A percentile compares a stretch with the other conserved stretches of the same genome.
phyloP scores from a whole-genome alignment of 2,329 filamentous ascomycete genomes.

The Phyllosticta citribraziliensis region DNA sequence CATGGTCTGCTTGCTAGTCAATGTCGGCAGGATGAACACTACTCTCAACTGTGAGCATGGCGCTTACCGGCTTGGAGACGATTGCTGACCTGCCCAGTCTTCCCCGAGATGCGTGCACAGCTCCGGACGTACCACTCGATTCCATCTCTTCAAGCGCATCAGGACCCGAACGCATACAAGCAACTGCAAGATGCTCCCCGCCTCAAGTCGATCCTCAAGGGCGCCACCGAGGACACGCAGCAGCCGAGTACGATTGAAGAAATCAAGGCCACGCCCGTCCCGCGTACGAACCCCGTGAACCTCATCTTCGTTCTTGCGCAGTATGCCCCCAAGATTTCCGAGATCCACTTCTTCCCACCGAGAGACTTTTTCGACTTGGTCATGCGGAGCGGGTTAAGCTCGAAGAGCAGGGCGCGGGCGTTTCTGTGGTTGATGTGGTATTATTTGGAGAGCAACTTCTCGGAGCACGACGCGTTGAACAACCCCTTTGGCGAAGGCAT shows the following conservation, averaged over 20 bases:
- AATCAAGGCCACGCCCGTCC: conserved; percentile 58
- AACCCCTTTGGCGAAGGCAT: conserved; percentile 75
- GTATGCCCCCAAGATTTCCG: conserved; percentile 82
- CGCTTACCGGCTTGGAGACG: conserved; percentile 7
- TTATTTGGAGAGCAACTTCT: conserved; percentile 93
- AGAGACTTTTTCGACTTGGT: conserved; percentile 94
- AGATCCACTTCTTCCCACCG: conserved; percentile 76
- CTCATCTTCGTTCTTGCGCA: conserved; percentile 91
- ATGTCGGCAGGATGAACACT: conserved; percentile 97
- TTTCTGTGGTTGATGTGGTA: conserved; percentile 99
- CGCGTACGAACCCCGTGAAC: conserved; percentile 94
- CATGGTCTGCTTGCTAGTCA: conserved; percentile 96
- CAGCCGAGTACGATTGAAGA: conserved; percentile 79
- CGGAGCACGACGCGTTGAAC: conserved; percentile 71
- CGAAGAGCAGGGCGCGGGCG: conserved; percentile 70
- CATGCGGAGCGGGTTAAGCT: conserved; percentile 79
- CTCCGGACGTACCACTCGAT: conserved; percentile 97
- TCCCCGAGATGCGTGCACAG: conserved; percentile 97
- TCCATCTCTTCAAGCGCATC: conserved; percentile 85
- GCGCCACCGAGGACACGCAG: conserved; percentile 80
- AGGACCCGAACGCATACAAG: conserved; percentile 94
- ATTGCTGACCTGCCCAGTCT: conserved; percentile 52
- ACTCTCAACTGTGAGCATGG: conserved; percentile 78
- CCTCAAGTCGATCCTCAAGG: conserved; percentile 94
- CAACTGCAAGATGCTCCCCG: conserved; percentile 93